Evolutionary conservation across 257 asterid species (phyloP), one percentile per base, ranked within the genome.

Genomic region (Penstemon eatonii): DNA sequence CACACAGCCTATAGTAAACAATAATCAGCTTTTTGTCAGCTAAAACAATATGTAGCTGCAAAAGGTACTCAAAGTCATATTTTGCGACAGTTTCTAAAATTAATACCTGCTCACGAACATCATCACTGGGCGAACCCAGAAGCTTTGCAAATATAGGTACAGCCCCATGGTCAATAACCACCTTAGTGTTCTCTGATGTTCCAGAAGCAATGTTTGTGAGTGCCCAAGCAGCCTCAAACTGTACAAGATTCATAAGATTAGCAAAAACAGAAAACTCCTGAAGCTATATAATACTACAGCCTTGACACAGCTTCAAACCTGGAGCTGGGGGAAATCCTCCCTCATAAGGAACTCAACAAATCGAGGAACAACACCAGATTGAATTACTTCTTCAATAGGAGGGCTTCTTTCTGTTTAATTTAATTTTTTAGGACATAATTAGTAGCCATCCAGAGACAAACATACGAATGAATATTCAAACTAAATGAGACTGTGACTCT

Each of bases 201-300:
- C 98, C 98, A 71, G 97, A 89, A 7, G 98, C 98, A 72, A 92
- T 89, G 79, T 92, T 92, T 58, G 98, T 92, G 53, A 92, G 96
- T 4, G 98, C 98, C 98, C 98, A 92, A 67, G 96, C 96, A 79
- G 97, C 89, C 79, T 89, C 97, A 74, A 92, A 87, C 97, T 89
- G 82, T 45, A 76, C n/a, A 63, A 67, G 15, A 45, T 18, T 44
- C 64, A 52, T 10, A 50, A 9, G 60, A 63, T 75, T 38, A 76
- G 49, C 8, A 66, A 46, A 78, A 63, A 10, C 1, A 5, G 37
- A 13, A n/a, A 41, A 54, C 40, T 19, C 15, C 10, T 44, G 3
- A 15, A 18, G 33, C 15, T 8, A 6, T 37, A 59, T 56, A 13
- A 49, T 5, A 51, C 8, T 12, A 60, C 49, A 71, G 25, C 33